phyloP scores from a whole-genome alignment of 352 stramenopile genomes.

The Globisporangium yorkense region DNA sequence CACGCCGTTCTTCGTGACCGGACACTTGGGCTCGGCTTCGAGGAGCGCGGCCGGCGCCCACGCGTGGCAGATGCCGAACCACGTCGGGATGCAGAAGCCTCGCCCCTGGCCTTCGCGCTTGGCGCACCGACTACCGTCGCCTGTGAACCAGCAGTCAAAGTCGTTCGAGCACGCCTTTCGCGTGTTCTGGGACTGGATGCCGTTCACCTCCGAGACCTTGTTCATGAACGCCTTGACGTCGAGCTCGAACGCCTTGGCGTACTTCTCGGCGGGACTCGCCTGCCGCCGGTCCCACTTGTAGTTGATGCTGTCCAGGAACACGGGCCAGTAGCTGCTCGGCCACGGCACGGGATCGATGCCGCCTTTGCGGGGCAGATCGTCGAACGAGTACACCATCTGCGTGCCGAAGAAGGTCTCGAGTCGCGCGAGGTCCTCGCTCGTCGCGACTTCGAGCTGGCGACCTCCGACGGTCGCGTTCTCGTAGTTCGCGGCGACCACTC shows the following conservation, averaged over 20 bases:
- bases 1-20: conserved; percentile 4
- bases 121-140: conserved; percentile 7
- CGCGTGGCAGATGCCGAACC: conserved; percentile 18
- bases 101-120: background rate
- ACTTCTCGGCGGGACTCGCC: conserved; percentile 42
- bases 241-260: conserved; percentile 34
- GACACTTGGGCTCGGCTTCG: conserved; percentile 35
- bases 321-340: conserved; percentile 67
- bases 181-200: conserved; percentile 27
- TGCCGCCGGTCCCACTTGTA: conserved; percentile 29
- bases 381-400: conserved; percentile 31
- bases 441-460: conserved; percentile 5
- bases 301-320: conserved; percentile 59
- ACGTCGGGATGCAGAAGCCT: conserved; percentile 13
- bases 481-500: conserved; percentile 5
- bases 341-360: conserved; percentile 41
- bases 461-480: background rate
- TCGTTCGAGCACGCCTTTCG: conserved; percentile 22
- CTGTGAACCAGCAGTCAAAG: conserved; percentile 19
- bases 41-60: conserved; percentile 20
- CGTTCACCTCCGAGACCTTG: conserved; percentile 31
- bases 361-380: conserved; percentile 29
- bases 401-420: conserved; percentile 39
- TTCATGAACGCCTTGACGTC: conserved; percentile 31
- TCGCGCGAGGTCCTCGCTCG: conserved; percentile 34